phyloP scores from a whole-genome alignment of 2,329 filamentous ascomycete genomes.

The Colletotrichum magnum region DNA sequence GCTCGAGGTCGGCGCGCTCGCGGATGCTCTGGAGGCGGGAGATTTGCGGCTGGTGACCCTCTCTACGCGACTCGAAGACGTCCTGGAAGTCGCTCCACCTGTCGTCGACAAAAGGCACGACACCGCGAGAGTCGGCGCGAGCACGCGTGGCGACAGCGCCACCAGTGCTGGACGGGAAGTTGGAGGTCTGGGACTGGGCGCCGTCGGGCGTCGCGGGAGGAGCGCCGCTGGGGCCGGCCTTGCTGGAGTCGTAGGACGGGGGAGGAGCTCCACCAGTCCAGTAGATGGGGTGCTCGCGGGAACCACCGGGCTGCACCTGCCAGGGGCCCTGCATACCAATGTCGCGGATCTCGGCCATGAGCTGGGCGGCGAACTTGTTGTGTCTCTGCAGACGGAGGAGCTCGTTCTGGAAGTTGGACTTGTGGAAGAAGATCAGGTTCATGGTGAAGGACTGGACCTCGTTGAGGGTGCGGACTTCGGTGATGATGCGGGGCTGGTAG shows the following conservation, averaged over 20 bases:
- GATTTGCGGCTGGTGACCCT: slow-evolving; percentile 50
- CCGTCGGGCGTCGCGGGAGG: slow-evolving; percentile 34
- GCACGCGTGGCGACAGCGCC: slow-evolving; percentile 45
- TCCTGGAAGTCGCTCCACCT: slow-evolving; percentile 59
- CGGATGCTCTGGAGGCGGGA: slow-evolving; percentile 40
- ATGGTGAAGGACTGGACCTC: slow-evolving; percentile 89
- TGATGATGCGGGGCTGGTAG: slow-evolving; percentile 88
- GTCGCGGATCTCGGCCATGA: slow-evolving; percentile 88
- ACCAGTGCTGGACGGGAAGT: slow-evolving; percentile 45
- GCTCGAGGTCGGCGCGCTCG: slow-evolving; percentile 32
- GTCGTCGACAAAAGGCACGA: slow-evolving; percentile 47
- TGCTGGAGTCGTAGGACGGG: slow-evolving; percentile 50
- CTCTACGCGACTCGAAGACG: slow-evolving; percentile 60
- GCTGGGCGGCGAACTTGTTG: slow-evolving; percentile 93
- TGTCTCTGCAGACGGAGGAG: slow-evolving; percentile 88
- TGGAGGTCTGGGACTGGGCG: slow-evolving; percentile 43
- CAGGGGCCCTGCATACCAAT: slow-evolving; percentile 86
- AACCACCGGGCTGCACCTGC: slow-evolving; percentile 74
- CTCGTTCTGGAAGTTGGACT: slow-evolving; percentile 97
- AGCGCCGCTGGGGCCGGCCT: slow-evolving; percentile 39
- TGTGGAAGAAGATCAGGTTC: slow-evolving; percentile 98
- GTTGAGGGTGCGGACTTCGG: slow-evolving; percentile 83
- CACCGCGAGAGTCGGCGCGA: slow-evolving; percentile 38
- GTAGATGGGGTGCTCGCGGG: slow-evolving; percentile 77
- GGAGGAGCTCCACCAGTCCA: slow-evolving; percentile 56